phyloP scores from a whole-genome alignment of 345 rosid species.

The Sonneratia alba region DNA sequence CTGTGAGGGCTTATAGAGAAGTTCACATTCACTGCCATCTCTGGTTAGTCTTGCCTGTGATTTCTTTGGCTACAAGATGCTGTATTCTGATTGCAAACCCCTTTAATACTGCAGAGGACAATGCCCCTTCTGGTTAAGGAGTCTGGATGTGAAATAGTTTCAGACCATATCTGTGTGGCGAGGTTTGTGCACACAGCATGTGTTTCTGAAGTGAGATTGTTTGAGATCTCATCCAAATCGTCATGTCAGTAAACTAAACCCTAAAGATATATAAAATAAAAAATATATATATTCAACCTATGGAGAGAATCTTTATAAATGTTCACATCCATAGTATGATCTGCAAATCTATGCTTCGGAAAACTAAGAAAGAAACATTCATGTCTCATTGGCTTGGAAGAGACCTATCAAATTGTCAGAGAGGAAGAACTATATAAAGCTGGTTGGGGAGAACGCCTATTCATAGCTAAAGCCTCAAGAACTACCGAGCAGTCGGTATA shows the following conservation, averaged over 20 bases:
- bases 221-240: not conserved
- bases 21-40: not conserved
- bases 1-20: not conserved
- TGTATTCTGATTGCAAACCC: not conserved
- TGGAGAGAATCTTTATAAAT: not conserved
- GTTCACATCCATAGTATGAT: not conserved
- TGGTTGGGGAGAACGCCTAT: conserved; percentile 8
- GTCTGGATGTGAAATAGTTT: no score
- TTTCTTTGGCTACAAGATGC: not conserved
- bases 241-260: not conserved
- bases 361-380: not conserved
- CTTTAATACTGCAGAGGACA: not conserved
- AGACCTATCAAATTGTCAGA: not conserved
- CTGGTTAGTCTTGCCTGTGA: not conserved
- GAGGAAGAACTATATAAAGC: not conserved
- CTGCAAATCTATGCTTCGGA: not conserved
- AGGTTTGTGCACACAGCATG: no score
- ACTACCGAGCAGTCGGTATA: not conserved
- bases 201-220: not conserved
- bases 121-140: no score
- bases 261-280: no score
- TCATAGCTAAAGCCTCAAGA: conserved; percentile 7
- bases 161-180: no score
- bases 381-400: not conserved
- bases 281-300: not conserved